Evolutionary conservation across 2,329 filamentous ascomycete species (phyloP), one percentile per base, ranked within the genome.

Genomic region (Alternaria infectoria): DNA sequence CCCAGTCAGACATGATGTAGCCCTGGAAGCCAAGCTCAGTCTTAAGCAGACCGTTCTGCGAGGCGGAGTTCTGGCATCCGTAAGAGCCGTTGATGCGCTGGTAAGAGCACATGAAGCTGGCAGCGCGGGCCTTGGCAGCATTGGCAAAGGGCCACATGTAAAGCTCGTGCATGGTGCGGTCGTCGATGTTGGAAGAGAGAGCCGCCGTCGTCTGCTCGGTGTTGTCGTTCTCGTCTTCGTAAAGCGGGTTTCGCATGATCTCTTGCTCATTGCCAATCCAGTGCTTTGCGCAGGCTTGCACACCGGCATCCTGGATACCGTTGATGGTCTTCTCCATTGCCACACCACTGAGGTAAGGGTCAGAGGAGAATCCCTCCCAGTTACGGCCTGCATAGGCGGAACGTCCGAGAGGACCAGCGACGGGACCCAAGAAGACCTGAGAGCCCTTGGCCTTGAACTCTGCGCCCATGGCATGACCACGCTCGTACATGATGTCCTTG

Each of bases 71-170:
- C 68, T 80, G 71, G 67, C 78, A 80, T 30, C 67, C 74, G 52
- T 80, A 77, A 4, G 74, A 74, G 23, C 74, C 74, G 61, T 81
- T 80, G 51, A 80, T 65, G 10, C 74, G 65, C 49, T 83, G 76
- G 65, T 83, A 83, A 1, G 78, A 79, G 70, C 89, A 91, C 89
- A 91, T 91, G 58, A 90, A 80, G 0, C 84, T 86, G 0, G 83
- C 86, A 3, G 83, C 85, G 6, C 87, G 87, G 5, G 87, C 87
- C 32, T 79, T 82, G 13, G 90, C 79, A 0, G 86, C 85, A 59
- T 91, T 86, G 69, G 88, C 85, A 61, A 91, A 91, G 0, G 89
- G 89, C 85, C 88, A 91, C 5, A 89, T 81, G 64, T 91, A 91
- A 23, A 87, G 81, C 74, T 91, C 89, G 68, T 90, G 88, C 58